phyloP scores from a whole-genome alignment of 2,329 filamentous ascomycete species.

The Ophiocordyceps camponoti-leonardi region DNA sequence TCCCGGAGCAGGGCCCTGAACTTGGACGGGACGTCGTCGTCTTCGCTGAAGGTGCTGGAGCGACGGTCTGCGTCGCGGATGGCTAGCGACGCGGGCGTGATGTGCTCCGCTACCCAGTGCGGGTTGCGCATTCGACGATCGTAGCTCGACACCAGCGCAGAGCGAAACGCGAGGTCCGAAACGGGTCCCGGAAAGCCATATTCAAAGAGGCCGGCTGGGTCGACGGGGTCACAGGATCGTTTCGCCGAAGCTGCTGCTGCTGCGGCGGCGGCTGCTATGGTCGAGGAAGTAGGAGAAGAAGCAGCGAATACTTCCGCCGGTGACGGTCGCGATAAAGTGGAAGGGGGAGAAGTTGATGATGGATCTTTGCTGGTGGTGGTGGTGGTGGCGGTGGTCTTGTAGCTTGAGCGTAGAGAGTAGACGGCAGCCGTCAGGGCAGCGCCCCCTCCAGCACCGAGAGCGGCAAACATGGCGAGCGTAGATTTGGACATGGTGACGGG shows the following conservation, averaged over 20 bases:
- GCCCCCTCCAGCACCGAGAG: constrained; percentile 58
- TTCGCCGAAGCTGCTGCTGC: constrained; percentile 1
- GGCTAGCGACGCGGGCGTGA: constrained; percentile 71
- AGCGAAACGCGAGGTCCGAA: constrained; percentile 60
- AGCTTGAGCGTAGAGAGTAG: constrained; percentile 34
- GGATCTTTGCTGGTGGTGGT: too few relatives aligned
- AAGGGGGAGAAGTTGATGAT: neutral
- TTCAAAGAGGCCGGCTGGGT: constrained; percentile 62
- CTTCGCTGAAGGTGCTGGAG: constrained; percentile 70
- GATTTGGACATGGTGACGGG: constrained; percentile 55
- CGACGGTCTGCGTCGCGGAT: constrained; percentile 65
- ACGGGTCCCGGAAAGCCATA: constrained; percentile 89
- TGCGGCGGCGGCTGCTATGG: constrained; percentile 12
- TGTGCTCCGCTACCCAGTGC: constrained; percentile 90
- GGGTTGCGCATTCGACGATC: constrained; percentile 86
- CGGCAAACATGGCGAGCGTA: constrained; percentile 58
- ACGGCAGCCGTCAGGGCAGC: constrained; percentile 57
- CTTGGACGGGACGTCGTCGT: constrained; percentile 58
- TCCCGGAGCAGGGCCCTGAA: constrained; percentile 86
- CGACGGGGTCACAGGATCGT: constrained; percentile 31
- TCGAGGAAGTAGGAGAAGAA: constrained; percentile 16
- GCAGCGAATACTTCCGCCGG: neutral
- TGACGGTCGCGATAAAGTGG: neutral
- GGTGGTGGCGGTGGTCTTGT: too few relatives aligned
- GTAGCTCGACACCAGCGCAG: constrained; percentile 70